Evolutionary conservation across 176 grass and related monocot genomes (phyloP).

Genomic region (Secale cereale): DNA sequence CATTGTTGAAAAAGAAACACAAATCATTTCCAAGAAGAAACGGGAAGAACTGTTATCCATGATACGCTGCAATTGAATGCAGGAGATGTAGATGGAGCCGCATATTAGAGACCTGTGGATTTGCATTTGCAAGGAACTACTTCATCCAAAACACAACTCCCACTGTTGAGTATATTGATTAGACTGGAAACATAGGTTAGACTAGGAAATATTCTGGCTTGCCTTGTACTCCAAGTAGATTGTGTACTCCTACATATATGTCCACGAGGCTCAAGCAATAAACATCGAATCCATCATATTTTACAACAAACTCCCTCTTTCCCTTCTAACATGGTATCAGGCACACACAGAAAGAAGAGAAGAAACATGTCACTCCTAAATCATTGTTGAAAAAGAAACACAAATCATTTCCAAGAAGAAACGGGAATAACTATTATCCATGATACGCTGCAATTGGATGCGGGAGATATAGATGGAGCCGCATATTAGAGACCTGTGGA

Average conservation of each 20-base stretch:
- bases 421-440: not conserved
- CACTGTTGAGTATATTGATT: too few species aligned
- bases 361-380: not conserved
- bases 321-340: too few species aligned
- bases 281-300: too few species aligned
- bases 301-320: too few species aligned
- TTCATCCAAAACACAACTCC: not conserved
- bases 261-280: too few species aligned
- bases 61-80: constrained; percentile 7
- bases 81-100: not conserved
- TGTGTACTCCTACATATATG: too few species aligned
- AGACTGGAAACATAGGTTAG: too few species aligned
- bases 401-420: constrained; percentile 16
- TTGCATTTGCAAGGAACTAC: not conserved
- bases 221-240: too few species aligned
- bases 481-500: not conserved
- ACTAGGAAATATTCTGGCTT: too few species aligned
- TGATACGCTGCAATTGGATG: constrained; percentile 6
- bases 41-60: not conserved
- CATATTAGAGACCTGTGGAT: not conserved
- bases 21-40: constrained; percentile 20
- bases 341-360: not conserved
- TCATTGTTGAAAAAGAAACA: constrained; percentile 38
- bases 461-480: not conserved
- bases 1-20: constrained; percentile 35